Evolutionary conservation across 2,329 filamentous ascomycete genomes (phyloP).

Genomic region (Ceratocystis destructans): DNA sequence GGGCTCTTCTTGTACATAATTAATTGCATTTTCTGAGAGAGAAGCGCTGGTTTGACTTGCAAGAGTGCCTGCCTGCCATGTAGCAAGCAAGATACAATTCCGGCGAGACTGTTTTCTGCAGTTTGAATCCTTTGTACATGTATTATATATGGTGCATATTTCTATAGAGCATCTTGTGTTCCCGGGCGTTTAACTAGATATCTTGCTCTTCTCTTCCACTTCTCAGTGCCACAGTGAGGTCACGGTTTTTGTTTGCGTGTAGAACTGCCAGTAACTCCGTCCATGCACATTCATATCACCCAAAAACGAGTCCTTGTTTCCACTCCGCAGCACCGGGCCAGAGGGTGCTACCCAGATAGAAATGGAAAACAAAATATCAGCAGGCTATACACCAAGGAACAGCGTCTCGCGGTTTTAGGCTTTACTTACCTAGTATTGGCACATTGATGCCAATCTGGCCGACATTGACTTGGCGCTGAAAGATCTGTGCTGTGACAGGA

Average conservation of each 20-base stretch:
- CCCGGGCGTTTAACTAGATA: too few species aligned
- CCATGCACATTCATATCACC: constrained; percentile 21
- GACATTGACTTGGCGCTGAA: constrained; percentile 22
- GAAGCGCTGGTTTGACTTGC: neutral
- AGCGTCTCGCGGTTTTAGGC: neutral
- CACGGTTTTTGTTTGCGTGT: constrained; percentile 22
- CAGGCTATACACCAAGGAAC: neutral
- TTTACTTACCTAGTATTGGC: constrained; percentile 20
- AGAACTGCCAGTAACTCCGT: constrained; percentile 21
- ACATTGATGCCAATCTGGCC: constrained; percentile 24
- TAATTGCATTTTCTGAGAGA: neutral
- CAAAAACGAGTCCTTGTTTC: constrained; percentile 24
- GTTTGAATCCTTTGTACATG: neutral
- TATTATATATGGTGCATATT: neutral
- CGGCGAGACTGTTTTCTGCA: too few species aligned
- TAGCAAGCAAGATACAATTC: too few species aligned
- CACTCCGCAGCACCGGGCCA: constrained; percentile 20
- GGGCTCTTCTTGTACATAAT: constrained; percentile 16
- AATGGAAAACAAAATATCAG: neutral
- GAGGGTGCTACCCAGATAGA: constrained; percentile 19
- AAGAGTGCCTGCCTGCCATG: too few species aligned
- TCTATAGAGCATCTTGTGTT: neutral
- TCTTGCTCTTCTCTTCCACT: neutral
- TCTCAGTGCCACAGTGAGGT: constrained; percentile 26
- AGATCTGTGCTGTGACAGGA: constrained; percentile 19